Evolutionary conservation across 371 early-diverging fungal genomes (phyloP).

Genomic region (Mortierella sp.): DNA sequence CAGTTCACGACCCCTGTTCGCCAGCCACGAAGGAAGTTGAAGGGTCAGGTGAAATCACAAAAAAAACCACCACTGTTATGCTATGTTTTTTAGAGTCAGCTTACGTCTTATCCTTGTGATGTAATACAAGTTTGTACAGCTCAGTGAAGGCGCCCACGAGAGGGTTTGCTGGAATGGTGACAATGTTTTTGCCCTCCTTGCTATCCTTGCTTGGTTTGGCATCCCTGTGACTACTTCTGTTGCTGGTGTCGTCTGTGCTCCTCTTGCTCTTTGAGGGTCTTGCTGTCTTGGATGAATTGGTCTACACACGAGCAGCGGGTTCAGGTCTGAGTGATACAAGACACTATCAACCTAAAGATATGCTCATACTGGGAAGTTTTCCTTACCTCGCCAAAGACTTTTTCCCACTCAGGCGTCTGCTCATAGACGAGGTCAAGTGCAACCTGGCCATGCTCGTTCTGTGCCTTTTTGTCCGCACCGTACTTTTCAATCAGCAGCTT

Average conservation of each 20-base stretch:
- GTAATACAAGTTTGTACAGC: slow-evolving; percentile 46
- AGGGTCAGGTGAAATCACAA: background rate
- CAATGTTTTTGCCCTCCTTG: slow-evolving; percentile 34
- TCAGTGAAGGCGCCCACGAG: slow-evolving; percentile 45
- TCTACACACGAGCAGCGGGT: background rate
- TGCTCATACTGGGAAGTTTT: background rate
- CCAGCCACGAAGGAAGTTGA: background rate
- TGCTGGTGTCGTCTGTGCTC: slow-evolving; percentile 19
- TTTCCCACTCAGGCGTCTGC: slow-evolving; percentile 68
- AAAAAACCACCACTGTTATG: too few relatives aligned
- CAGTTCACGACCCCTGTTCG: slow-evolving; percentile 66
- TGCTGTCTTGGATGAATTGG: slow-evolving; percentile 15
- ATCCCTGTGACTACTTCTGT: slow-evolving; percentile 17
- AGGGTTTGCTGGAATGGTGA: slow-evolving; percentile 27
- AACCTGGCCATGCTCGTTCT: slow-evolving; percentile 77
- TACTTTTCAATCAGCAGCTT: slow-evolving; percentile 73
- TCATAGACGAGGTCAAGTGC: slow-evolving; percentile 79
- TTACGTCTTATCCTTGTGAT: slow-evolving; percentile 54
- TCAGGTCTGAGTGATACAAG: too few relatives aligned
- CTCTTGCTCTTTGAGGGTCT: slow-evolving; percentile 21
- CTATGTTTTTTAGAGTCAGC: too few relatives aligned
- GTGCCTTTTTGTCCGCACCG: slow-evolving; percentile 71
- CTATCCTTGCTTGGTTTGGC: slow-evolving; percentile 21
- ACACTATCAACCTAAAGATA: background rate
- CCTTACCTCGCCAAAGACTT: slow-evolving; percentile 50